Conservation (phyloP, 164 flowering plant genomes). For the Piper longum region DNA sequence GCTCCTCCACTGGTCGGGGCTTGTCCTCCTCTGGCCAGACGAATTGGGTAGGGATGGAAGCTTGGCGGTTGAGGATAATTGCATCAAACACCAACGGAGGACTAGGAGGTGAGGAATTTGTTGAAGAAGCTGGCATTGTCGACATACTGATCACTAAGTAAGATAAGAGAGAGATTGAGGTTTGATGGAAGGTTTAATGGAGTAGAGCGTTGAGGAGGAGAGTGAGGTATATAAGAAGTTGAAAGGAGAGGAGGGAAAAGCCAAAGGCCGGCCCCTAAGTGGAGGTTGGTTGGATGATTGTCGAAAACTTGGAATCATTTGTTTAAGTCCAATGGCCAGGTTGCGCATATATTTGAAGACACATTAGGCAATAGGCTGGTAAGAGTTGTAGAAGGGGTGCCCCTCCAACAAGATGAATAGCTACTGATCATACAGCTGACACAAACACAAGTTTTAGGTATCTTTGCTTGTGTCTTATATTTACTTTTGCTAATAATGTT, state of each 20-base stretch:
- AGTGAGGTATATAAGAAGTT: not conserved
- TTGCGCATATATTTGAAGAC: not conserved
- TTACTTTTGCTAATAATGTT: too few species aligned
- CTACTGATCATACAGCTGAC: too few species aligned
- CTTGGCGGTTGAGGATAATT: conserved; percentile 17
- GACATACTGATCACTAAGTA: not conserved
- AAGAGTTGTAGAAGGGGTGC: not conserved
- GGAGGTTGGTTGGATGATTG: not conserved
- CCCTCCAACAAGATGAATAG: too few species aligned
- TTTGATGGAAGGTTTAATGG: not conserved
- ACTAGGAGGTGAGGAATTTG: not conserved
- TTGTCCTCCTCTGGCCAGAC: conserved; percentile 65
- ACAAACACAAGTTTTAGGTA: not conserved
- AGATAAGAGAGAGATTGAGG: not conserved
- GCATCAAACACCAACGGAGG: conserved; percentile 19
- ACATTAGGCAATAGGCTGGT: not conserved
- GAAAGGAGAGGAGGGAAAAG: not conserved
- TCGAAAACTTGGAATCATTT: not conserved
- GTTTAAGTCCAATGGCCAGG: not conserved
- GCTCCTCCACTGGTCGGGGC: conserved; percentile 22
- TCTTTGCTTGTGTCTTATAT: not conserved
- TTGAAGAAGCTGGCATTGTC: not conserved
- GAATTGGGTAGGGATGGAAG: conserved; percentile 40
- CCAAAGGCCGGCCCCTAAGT: not conserved
- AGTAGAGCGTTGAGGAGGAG: not conserved